Evolutionary conservation across 768 basidiomycete species (phyloP), one percentile per base, ranked within the genome.

Genomic region (Auriculariales sp.): DNA sequence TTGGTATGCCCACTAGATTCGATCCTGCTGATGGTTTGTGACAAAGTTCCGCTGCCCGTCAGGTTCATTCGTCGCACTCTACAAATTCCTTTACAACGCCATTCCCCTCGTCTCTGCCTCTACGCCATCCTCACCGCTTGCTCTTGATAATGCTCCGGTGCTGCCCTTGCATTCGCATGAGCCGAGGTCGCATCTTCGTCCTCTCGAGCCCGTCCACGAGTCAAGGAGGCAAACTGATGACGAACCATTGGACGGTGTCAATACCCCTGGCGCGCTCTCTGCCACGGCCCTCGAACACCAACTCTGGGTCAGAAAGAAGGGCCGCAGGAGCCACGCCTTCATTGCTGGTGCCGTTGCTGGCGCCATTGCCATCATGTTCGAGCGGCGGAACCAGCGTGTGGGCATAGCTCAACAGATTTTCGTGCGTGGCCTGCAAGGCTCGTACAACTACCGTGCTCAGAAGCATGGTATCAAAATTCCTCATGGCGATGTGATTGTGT

Each of bases 381-480:
- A 92, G 68, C 87, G 77, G 60, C 70, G 67, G 53, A 71, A 72
- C 2, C 63, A 84, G 30, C 68, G 86, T 50, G 64, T 70, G 14
- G 73, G 75, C 15, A 83, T 92, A 54, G 83, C 83, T 0, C 89
- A 93, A 57, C 91, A 93, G 63, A 60, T 92, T 57, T 88, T 94
- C 65, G 90, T 94, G 47, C 77, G 90, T 44, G 92, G 93, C 2
- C 68, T 97, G 5, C 93, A 97, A 62, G 92, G 89, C 1, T 78
- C 81, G 1, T 94, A 86, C 61, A 94, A 93, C 58, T 73, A 78
- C 6, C 81, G 79, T 56, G 78, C 88, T 1, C 71, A 72, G 2
- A 76, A 74, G 55, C 75, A 74, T 28, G 78, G 78, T 28, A 70
- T 92, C 36, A 68, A 66, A 36, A 70, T 97, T 14, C 92, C 91